A percentile compares a stretch with the other conserved stretches of the same genome.
Conservation (phyloP, 306 rosid genomes). For the Mimosa bimucronata region DNA sequence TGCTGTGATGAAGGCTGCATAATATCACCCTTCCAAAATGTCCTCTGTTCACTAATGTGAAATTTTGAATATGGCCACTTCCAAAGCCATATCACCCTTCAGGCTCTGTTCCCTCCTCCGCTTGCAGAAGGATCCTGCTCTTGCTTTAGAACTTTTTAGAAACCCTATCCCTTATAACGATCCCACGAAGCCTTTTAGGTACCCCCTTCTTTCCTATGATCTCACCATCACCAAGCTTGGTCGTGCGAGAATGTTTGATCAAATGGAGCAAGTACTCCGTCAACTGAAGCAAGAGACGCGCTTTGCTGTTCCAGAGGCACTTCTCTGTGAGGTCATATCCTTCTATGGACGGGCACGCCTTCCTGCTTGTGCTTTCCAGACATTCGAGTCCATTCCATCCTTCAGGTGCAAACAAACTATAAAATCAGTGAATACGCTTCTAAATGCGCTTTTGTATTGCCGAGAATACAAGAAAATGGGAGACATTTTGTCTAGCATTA, state of each 20-base stretch:
- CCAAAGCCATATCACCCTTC: constrained; percentile 65
- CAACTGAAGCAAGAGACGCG: constrained; percentile 58
- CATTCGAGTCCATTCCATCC: constrained; percentile 57
- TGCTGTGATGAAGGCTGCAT: background rate
- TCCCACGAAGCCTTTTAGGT: constrained; percentile 48
- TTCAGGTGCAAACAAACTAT: constrained; percentile 58
- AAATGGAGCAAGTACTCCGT: constrained; percentile 69
- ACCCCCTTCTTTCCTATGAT: constrained; percentile 71
- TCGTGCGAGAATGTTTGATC: constrained; percentile 73
- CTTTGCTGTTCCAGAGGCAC: constrained; percentile 53
- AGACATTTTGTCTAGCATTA: constrained; percentile 30
- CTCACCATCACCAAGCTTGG: constrained; percentile 80
- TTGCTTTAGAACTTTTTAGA: constrained; percentile 68
- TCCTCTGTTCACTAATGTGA: background rate
- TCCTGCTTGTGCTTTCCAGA: constrained; percentile 55
- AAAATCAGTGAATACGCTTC: constrained; percentile 67
- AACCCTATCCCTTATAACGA: constrained; percentile 48
- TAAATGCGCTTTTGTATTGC: constrained; percentile 56
- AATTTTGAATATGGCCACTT: constrained; percentile 42
- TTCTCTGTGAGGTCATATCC: constrained; percentile 76
- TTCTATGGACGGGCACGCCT: constrained; percentile 69
- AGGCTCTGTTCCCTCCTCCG: constrained; percentile 80
- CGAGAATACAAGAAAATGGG: constrained; percentile 45
- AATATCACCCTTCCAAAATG: background rate
- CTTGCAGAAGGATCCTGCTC: constrained; percentile 58